These are phyloP conservation scores for Helminthosporium solani DNA, from an alignment of 2,329 filamentous ascomycete species.

Conservation along the genomic window DNA sequence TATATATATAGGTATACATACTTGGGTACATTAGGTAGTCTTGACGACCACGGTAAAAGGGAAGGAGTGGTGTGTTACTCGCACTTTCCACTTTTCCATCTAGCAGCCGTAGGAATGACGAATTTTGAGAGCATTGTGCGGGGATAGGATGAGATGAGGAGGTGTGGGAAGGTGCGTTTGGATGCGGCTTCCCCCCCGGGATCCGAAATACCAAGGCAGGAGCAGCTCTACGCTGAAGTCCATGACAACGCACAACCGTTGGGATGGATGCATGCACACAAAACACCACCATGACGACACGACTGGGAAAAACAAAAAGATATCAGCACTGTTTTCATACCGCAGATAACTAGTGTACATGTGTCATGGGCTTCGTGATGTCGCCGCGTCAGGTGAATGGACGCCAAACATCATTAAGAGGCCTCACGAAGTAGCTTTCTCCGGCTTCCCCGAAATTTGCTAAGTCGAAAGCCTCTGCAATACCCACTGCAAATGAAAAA, in stretches of 20 bases:
- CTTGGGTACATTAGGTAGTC: too few species aligned
- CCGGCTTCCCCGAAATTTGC: slow-evolving; percentile 25
- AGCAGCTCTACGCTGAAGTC: slow-evolving; percentile 21
- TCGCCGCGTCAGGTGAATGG: slow-evolving; percentile 26
- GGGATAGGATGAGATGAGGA: not conserved
- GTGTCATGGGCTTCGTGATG: slow-evolving; percentile 41
- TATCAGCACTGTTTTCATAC: slow-evolving; percentile 34
- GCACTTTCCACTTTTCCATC: too few species aligned
- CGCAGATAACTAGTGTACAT: slow-evolving; percentile 42
- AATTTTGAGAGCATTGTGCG: too few species aligned
- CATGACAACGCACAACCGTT: not conserved
- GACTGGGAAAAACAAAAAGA: not conserved
- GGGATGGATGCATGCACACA: too few species aligned
- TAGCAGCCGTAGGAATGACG: not conserved
- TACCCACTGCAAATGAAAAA: slow-evolving; percentile 18
- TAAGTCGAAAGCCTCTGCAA: slow-evolving; percentile 26
- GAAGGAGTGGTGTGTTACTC: too few species aligned
- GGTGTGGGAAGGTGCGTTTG: slow-evolving; percentile 12
- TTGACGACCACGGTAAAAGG: too few species aligned
- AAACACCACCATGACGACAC: slow-evolving; percentile 1
- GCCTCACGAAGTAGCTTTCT: slow-evolving; percentile 25
- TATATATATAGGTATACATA: not conserved
- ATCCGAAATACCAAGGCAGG: slow-evolving; percentile 20
- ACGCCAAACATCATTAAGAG: slow-evolving; percentile 38
- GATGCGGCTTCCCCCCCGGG: slow-evolving; percentile 11